phyloP scores from a whole-genome alignment of 2,329 filamentous ascomycete species.

The Metarhizium sp. region DNA sequence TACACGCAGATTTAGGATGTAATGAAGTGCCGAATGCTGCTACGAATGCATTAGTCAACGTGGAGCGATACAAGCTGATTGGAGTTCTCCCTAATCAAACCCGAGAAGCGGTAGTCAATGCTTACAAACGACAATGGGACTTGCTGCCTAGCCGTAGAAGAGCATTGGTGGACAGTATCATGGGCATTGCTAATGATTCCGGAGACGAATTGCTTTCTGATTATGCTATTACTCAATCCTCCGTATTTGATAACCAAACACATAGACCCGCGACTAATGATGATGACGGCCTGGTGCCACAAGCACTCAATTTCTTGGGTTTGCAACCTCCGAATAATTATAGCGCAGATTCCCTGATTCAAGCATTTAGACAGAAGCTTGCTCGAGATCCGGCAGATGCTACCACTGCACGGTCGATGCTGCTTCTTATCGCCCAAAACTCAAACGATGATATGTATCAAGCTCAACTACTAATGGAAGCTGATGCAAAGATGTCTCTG shows the following conservation, averaged over 20 bases:
- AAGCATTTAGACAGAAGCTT: constrained; percentile 25
- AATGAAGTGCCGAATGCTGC: constrained; percentile 18
- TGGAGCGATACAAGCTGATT: constrained; percentile 24
- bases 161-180: constrained; percentile 22
- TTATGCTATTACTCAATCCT: constrained; percentile 28
- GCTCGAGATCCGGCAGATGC: constrained; percentile 21
- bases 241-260: constrained; percentile 28
- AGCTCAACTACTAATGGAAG: constrained; percentile 22
- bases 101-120: constrained; percentile 25
- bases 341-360: constrained; percentile 22
- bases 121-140: constrained; percentile 32
- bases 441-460: constrained; percentile 26
- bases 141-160: constrained; percentile 20
- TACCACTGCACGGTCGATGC: constrained; percentile 21
- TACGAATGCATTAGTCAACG: constrained; percentile 19
- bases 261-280: constrained; percentile 17
- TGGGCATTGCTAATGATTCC: constrained; percentile 24
- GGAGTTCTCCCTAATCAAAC: constrained; percentile 27
- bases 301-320: constrained; percentile 25
- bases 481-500: constrained; percentile 25
- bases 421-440: constrained; percentile 23
- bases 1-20: constrained; percentile 23
- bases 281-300: constrained; percentile 20
- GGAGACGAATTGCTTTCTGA: constrained; percentile 25
- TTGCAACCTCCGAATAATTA: constrained; percentile 26